Percentiles rank a stretch among this genome's conserved stretches.
Evolutionary conservation across 495 filamentous ascomycete species (phyloP).

Genomic region (Hypoxylon subgilvum): DNA sequence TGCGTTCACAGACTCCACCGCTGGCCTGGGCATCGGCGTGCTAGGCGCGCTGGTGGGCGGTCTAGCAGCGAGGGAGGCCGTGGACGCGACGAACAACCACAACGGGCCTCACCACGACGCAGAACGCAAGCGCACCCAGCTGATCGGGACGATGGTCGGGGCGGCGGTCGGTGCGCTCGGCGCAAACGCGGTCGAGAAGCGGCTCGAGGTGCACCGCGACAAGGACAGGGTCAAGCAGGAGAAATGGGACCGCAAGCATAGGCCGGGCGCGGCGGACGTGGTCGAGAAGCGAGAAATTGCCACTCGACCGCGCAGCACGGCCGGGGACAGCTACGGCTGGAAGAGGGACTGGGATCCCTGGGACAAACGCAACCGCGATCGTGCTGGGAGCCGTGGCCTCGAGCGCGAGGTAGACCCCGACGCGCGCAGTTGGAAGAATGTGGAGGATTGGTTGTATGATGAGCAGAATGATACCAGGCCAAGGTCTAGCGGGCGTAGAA

Average conservation of each 20-base stretch:
- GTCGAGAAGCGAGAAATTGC: slow-evolving; percentile 35
- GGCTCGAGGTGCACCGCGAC: slow-evolving; percentile 42
- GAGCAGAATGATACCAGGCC: slow-evolving; percentile 29
- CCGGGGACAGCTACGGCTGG: slow-evolving; percentile 15
- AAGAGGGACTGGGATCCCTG: slow-evolving; percentile 24
- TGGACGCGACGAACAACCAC: slow-evolving; percentile 35
- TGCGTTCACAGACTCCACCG: slow-evolving; percentile 46
- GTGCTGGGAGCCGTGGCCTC: slow-evolving; percentile 20
- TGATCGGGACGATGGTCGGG: slow-evolving; percentile 52
- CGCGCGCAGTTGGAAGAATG: slow-evolving; percentile 40
- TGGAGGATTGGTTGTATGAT: slow-evolving; percentile 42
- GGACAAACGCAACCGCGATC: neutral
- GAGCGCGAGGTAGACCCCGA: slow-evolving; percentile 39
- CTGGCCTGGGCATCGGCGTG: slow-evolving; percentile 50
- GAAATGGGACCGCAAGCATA: slow-evolving; percentile 42
- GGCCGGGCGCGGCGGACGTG: slow-evolving; percentile 21
- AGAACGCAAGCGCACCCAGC: slow-evolving; percentile 37
- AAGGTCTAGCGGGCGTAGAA: slow-evolving; percentile 18
- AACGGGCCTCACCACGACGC: slow-evolving; percentile 9
- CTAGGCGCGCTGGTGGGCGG: slow-evolving; percentile 55
- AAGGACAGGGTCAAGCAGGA: slow-evolving; percentile 36
- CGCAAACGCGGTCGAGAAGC: slow-evolving; percentile 54
- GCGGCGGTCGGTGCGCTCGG: slow-evolving; percentile 54
- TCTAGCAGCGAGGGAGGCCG: slow-evolving; percentile 48
- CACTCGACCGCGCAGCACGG: slow-evolving; percentile 21